Conservation (phyloP, 495 filamentous ascomycete genomes). For the Choiromyces venosus region DNA sequence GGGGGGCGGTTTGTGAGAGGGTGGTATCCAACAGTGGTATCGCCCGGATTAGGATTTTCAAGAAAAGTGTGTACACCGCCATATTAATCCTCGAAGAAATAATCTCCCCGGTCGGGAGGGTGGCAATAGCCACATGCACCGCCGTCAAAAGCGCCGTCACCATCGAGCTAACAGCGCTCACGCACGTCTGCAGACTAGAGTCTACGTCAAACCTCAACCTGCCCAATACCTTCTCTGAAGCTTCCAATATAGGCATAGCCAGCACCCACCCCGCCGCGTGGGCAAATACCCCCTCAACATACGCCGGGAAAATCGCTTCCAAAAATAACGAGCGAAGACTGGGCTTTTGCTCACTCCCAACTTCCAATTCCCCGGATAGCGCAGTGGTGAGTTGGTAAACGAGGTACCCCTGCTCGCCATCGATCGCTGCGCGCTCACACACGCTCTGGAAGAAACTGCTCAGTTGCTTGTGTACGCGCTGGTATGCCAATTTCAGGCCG, state of each 20-base stretch:
- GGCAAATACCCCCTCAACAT: conserved; percentile 52
- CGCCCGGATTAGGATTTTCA: conserved; percentile 48
- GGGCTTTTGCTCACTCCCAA: conserved; percentile 45
- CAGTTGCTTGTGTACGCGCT: conserved; percentile 54
- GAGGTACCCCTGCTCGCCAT: conserved; percentile 57
- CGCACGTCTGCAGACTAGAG: conserved; percentile 46
- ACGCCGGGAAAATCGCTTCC: conserved; percentile 59
- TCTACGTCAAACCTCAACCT: conserved; percentile 51
- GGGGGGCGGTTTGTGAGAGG: conserved; percentile 33
- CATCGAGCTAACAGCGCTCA: conserved; percentile 47
- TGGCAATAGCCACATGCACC: conserved; percentile 38
- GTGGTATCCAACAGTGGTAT: conserved; percentile 54
- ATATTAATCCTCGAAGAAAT: conserved; percentile 44
- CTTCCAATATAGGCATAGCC: conserved; percentile 53
- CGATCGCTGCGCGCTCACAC: conserved; percentile 57
- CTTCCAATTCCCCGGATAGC: conserved; percentile 51
- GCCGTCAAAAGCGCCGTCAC: conserved; percentile 48
- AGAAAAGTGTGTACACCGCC: conserved; percentile 41
- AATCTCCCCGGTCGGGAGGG: conserved; percentile 45
- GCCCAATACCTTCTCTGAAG: conserved; percentile 47
- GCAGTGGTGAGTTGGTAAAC: conserved; percentile 55
- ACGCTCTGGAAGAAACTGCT: conserved; percentile 60
- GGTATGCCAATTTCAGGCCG: conserved; percentile 53
- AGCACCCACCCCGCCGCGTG: conserved; percentile 56
- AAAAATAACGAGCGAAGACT: conserved; percentile 57